These are phyloP conservation scores for Patellifolia procumbens DNA, from an alignment of 179 eudicot species.

Conservation along the genomic window DNA sequence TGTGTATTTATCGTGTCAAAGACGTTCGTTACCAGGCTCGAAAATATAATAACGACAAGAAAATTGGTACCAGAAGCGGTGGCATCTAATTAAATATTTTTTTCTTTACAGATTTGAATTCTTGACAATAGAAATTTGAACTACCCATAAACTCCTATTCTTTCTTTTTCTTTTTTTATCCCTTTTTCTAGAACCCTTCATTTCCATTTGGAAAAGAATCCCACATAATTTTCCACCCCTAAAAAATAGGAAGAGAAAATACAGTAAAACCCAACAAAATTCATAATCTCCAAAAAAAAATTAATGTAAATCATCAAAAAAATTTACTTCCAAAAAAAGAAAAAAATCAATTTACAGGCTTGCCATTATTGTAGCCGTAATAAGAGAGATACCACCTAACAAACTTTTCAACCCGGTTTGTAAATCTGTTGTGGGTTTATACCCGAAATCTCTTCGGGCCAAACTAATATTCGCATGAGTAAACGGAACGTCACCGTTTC, in stretches of 20 bases:
- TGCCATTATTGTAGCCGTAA: conserved; percentile 42
- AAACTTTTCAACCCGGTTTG: conserved; percentile 48
- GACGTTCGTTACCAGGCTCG: no score
- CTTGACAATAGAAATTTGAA: not conserved
- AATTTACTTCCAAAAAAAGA: conserved; percentile 6
- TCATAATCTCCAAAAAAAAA: not conserved
- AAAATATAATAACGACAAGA: not conserved
- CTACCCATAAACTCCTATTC: not conserved
- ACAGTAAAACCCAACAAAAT: conserved; percentile 4
- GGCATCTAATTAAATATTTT: not conserved
- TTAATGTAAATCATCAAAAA: conserved; percentile 17
- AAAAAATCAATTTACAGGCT: conserved; percentile 32
- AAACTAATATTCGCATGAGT: conserved; percentile 42
- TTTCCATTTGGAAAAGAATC: not conserved
- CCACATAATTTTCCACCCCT: not conserved
- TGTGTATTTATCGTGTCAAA: no score
- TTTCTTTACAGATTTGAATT: conserved; percentile 21
- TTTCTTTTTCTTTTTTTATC: not conserved
- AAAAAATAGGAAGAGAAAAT: conserved; percentile 1
- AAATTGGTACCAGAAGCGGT: not conserved
- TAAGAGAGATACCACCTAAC: conserved; percentile 43
- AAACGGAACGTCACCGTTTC: conserved; percentile 46
- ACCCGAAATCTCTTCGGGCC: conserved; percentile 44
- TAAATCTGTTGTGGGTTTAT: conserved; percentile 42
- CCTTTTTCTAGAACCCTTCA: conserved; percentile 4